phyloP scores from a whole-genome alignment of 2,329 filamentous ascomycete genomes.

The Spiromastix sp. region DNA sequence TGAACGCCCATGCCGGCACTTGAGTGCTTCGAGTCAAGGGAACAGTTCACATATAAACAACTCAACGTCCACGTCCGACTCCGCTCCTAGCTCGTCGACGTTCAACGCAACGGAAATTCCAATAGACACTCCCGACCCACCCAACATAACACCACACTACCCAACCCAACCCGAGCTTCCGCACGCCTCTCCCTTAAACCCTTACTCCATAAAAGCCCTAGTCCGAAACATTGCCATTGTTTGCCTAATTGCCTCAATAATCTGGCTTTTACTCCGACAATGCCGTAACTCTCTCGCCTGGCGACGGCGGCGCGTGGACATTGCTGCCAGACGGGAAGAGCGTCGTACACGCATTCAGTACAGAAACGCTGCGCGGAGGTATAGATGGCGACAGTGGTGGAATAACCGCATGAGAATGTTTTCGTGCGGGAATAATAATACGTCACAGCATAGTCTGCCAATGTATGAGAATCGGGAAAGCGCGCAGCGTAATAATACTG shows the following conservation, averaged over 20 bases:
- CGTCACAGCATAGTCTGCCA: conserved; percentile 19
- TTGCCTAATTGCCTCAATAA: conserved; percentile 30
- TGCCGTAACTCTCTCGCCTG: conserved; percentile 31
- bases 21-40: background rate
- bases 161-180: background rate
- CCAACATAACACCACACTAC: no score
- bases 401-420: conserved; percentile 21
- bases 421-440: conserved; percentile 25
- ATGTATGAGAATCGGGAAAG: conserved; percentile 43
- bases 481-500: conserved; percentile 14
- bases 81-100: background rate
- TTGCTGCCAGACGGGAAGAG: conserved; percentile 45
- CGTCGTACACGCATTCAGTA: conserved; percentile 42
- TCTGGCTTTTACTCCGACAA: conserved; percentile 28
- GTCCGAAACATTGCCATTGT: conserved; percentile 31
- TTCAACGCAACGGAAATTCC: background rate
- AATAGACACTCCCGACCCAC: background rate
- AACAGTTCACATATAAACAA: background rate
- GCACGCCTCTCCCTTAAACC: background rate
- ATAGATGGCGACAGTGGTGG: conserved; percentile 43
- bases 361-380: conserved; percentile 41
- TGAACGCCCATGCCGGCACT: conserved; percentile 7
- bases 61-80: background rate
- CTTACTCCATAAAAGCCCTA: conserved; percentile 10
- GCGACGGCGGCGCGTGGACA: conserved; percentile 42